Conservation (phyloP, 1,284 basidiomycete species). For the Sutorius eximius region DNA sequence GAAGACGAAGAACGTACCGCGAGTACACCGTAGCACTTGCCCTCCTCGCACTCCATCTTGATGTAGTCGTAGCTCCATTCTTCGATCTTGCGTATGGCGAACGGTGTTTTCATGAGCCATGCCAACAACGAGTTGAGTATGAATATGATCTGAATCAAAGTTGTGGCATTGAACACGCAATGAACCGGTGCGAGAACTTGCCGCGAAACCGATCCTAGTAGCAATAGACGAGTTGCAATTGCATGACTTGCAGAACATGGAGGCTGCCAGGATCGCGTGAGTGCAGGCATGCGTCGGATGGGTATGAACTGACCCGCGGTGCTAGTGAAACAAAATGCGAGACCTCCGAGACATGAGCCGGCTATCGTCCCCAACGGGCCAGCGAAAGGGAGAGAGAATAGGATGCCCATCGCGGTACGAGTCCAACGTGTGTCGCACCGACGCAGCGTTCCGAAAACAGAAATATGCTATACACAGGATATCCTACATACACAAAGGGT, state of each 20-base stretch:
- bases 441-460: background rate
- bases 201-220: slow-evolving; percentile 94
- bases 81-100: slow-evolving; percentile 86
- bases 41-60: slow-evolving; percentile 94
- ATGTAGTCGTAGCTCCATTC: slow-evolving; percentile 96
- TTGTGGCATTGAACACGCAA: background rate
- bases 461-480: slow-evolving; percentile 1
- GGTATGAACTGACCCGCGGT: slow-evolving; percentile 59
- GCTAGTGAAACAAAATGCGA: slow-evolving; percentile 81
- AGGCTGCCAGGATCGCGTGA: slow-evolving; percentile 50
- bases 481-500: background rate
- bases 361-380: slow-evolving; percentile 77
- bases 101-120: slow-evolving; percentile 92
- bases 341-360: slow-evolving; percentile 77
- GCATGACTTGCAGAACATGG: slow-evolving; percentile 98
- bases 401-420: slow-evolving; percentile 59
- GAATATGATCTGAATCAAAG: slow-evolving; percentile 78
- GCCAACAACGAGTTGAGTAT: slow-evolving; percentile 94
- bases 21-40: slow-evolving; percentile 94
- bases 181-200: slow-evolving; percentile 32
- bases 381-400: slow-evolving; percentile 85
- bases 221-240: slow-evolving; percentile 99
- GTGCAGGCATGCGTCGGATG: background rate
- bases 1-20: slow-evolving; percentile 59
- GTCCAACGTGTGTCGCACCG: background rate